Conservation (phyloP, 1,284 basidiomycete genomes). For the Trametes polyzona region DNA sequence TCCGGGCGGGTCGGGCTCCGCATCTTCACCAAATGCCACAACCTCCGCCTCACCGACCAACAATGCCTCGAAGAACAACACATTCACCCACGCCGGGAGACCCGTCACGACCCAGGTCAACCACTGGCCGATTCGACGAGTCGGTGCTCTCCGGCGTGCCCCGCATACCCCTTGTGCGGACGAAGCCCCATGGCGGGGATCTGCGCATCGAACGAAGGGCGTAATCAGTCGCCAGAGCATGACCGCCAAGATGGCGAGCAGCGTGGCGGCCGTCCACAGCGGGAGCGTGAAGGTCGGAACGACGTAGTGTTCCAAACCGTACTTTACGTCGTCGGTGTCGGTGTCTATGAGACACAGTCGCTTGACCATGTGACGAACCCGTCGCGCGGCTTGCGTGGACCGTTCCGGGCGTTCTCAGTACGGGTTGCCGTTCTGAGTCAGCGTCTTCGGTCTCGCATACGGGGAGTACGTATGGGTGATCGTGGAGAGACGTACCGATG, state of each 20-base stretch:
- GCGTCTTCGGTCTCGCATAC: not conserved
- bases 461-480: too few species aligned
- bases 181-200: too few species aligned
- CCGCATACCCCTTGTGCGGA: too few species aligned
- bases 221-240: not conserved
- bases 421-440: not conserved
- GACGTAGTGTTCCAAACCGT: not conserved
- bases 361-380: not conserved
- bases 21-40: too few species aligned
- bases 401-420: slow-evolving; percentile 9
- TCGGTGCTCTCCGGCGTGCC: too few species aligned
- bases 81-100: too few species aligned
- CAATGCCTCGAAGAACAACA: too few species aligned
- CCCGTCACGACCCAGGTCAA: too few species aligned
- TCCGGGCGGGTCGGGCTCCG: too few species aligned
- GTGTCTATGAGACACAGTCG: not conserved
- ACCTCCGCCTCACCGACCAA: too few species aligned
- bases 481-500: slow-evolving; percentile 13
- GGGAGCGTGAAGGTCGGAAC: not conserved
- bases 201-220: not conserved
- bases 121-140: too few species aligned
- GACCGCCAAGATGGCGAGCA: not conserved
- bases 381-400: slow-evolving; percentile 5
- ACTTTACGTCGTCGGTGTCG: too few species aligned
- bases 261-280: not conserved